Evolutionary conservation across 2,329 filamentous ascomycete genomes (phyloP).

Genomic region (Didymella keratinophila): DNA sequence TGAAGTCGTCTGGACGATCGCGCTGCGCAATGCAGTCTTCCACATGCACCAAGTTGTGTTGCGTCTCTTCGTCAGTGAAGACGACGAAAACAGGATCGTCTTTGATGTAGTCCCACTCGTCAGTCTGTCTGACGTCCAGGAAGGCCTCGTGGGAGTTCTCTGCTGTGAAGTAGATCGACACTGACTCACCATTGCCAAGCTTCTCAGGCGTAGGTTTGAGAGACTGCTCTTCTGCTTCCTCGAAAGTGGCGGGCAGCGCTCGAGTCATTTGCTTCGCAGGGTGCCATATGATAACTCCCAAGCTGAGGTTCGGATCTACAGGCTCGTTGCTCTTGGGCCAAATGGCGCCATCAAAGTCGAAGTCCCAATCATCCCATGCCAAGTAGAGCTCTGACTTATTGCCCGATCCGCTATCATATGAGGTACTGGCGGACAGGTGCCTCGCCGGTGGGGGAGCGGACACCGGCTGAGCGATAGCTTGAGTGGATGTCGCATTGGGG

Average conservation of each 20-base stretch:
- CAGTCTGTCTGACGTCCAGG: slow-evolving; percentile 58
- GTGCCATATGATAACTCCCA: slow-evolving; percentile 57
- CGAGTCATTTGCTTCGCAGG: slow-evolving; percentile 54
- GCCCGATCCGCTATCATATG: slow-evolving; percentile 26
- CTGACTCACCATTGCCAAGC: slow-evolving; percentile 54
- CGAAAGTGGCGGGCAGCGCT: slow-evolving; percentile 54
- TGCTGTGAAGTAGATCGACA: slow-evolving; percentile 59
- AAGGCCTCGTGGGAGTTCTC: slow-evolving; percentile 55
- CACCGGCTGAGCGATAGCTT: slow-evolving; percentile 32
- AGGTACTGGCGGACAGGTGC: slow-evolving; percentile 26
- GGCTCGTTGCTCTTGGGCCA: slow-evolving; percentile 56
- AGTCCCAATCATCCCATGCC: slow-evolving; percentile 53
- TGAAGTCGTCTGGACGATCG: slow-evolving; percentile 46
- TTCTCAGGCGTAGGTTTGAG: slow-evolving; percentile 49
- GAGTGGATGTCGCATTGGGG: slow-evolving; percentile 41
- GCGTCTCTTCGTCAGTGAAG: slow-evolving; percentile 53
- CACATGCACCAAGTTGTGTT: slow-evolving; percentile 50
- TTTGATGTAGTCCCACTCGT: slow-evolving; percentile 59
- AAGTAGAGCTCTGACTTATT: slow-evolving; percentile 45
- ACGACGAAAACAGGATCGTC: slow-evolving; percentile 60
- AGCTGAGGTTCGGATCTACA: slow-evolving; percentile 54
- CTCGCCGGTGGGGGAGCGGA: slow-evolving; percentile 22
- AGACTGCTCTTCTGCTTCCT: slow-evolving; percentile 55
- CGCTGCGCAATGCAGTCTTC: slow-evolving; percentile 54
- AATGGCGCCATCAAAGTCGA: slow-evolving; percentile 55